Conservation (phyloP, 352 stramenopile species). For the Pythium biforme region DNA sequence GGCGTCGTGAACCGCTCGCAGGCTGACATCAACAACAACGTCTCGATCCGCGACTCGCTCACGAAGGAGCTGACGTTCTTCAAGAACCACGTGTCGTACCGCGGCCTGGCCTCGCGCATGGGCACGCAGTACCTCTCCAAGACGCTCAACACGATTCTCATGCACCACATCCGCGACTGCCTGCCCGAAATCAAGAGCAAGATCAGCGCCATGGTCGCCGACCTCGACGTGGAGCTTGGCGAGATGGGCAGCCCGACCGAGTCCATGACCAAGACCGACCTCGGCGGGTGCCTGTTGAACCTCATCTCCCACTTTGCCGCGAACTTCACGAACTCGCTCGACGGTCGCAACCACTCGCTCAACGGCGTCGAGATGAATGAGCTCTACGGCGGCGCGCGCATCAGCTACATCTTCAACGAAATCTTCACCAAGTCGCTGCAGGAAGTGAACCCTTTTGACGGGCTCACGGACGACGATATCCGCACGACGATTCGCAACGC, state of each 20-base stretch:
- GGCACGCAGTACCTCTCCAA: slow-evolving; percentile 96
- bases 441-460: slow-evolving; percentile 96
- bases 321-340: slow-evolving; percentile 90
- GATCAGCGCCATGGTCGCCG: slow-evolving; percentile 94
- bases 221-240: slow-evolving; percentile 95
- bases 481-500: slow-evolving; percentile 98
- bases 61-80: slow-evolving; percentile 98
- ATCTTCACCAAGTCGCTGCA: slow-evolving; percentile 91
- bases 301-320: slow-evolving; percentile 92
- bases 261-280: slow-evolving; percentile 83
- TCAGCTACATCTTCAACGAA: slow-evolving; percentile 99
- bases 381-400: slow-evolving; percentile 96
- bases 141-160: slow-evolving; percentile 98
- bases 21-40: slow-evolving; percentile 96
- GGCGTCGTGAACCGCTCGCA: slow-evolving; percentile 99
- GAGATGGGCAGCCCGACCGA: slow-evolving; percentile 93
- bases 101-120: slow-evolving; percentile 91
- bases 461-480: slow-evolving; percentile 98
- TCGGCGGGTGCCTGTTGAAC: slow-evolving; percentile 93
- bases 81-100: slow-evolving; percentile 95
- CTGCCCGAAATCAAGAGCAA: slow-evolving; percentile 98
- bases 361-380: slow-evolving; percentile 87
- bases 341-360: slow-evolving; percentile 80
- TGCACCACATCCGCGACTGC: slow-evolving; percentile 99
- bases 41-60: slow-evolving; percentile 94